Evolutionary conservation across 2,329 filamentous ascomycete species (phyloP), one percentile per base, ranked within the genome.

Genomic region (Colletotrichum trifolii): DNA sequence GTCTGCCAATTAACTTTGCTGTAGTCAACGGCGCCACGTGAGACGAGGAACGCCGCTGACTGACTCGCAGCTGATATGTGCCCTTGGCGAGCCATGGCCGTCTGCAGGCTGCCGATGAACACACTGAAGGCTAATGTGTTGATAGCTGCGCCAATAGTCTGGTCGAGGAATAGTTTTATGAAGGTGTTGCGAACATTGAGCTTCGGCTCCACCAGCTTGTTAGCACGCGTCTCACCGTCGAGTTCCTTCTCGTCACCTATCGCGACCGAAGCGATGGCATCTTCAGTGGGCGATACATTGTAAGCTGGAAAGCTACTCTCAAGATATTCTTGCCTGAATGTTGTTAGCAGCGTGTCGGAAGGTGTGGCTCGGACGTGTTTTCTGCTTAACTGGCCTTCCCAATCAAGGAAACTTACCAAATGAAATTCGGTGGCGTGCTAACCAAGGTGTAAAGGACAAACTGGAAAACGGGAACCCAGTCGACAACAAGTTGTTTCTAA

Each of bases 391-490:
- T 4, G 8, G 15, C 43, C 15, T 33, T 4, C n/a, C 10, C 15
- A 17, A 34, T 3, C 5, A 11, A 12, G 8, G 38, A 25, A 7
- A 76, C 79, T 70, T 76, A 88, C 94, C 93, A 97, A 71, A 92
- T 74, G 73, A 93, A 92, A 78, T 97, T 97, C 48, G 91, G 91
- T 3, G 94, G 93, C 45, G 89, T 91, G 76, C 85, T 90, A 64
- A 97, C 74, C 39, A 92, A 73, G 69, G 89, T 87, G 81, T 90
- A 97, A 57, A 93, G 73, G 55, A 92, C 79, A 77, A 96, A 97
- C 74, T 94, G 91, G 70, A 94, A 79, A 47, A 97, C 83, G 4
- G 91, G 87, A 6, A 85, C 78, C 77, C 85, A 84, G 77, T 94
- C 87, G 70, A 96, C 80, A 33, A 80, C 76, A 56, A 92, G 84